Conservation (phyloP, 345 rosid species). For the Xanthoceras sorbifolium region DNA sequence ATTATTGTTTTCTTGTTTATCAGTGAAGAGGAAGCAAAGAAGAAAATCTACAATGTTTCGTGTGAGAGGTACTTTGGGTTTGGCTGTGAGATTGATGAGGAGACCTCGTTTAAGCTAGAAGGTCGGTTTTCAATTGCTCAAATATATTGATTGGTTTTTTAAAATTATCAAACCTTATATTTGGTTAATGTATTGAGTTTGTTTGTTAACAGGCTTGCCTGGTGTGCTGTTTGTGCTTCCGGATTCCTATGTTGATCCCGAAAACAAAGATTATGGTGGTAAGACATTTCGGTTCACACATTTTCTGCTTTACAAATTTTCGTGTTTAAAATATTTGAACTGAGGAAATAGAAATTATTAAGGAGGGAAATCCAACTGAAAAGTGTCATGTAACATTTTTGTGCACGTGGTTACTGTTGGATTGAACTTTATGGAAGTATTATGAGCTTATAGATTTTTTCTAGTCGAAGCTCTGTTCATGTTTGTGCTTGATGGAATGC, state of each 20-base stretch:
- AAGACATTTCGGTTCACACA: slow-evolving; percentile 20
- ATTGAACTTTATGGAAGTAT: too few relatives aligned
- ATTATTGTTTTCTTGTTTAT: slow-evolving; percentile 14
- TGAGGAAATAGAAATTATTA: too few relatives aligned
- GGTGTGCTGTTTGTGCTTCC: slow-evolving; percentile 94
- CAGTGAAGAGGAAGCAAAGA: slow-evolving; percentile 93
- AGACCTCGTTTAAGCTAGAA: slow-evolving; percentile 89
- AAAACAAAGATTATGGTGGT: slow-evolving; percentile 95
- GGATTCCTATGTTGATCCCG: slow-evolving; percentile 90
- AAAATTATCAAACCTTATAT: not conserved
- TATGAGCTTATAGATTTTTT: too few relatives aligned
- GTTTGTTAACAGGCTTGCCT: slow-evolving; percentile 57
- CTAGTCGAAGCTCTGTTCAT: too few relatives aligned
- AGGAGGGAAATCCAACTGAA: too few relatives aligned
- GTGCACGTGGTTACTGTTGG: too few relatives aligned
- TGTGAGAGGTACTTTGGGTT: slow-evolving; percentile 98
- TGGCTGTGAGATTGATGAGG: slow-evolving; percentile 96
- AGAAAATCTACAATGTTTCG: slow-evolving; percentile 86
- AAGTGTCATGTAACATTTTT: too few relatives aligned
- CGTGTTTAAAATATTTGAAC: too few relatives aligned
- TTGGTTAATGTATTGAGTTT: not conserved
- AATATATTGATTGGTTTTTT: not conserved
- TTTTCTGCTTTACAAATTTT: too few relatives aligned
- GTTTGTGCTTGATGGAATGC: too few relatives aligned
- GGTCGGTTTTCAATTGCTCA: slow-evolving; percentile 38